Percentiles rank a stretch among this genome's conserved stretches.
phyloP scores from a whole-genome alignment of 108 stramenopile species.

The Cylindrotheca closterium region DNA sequence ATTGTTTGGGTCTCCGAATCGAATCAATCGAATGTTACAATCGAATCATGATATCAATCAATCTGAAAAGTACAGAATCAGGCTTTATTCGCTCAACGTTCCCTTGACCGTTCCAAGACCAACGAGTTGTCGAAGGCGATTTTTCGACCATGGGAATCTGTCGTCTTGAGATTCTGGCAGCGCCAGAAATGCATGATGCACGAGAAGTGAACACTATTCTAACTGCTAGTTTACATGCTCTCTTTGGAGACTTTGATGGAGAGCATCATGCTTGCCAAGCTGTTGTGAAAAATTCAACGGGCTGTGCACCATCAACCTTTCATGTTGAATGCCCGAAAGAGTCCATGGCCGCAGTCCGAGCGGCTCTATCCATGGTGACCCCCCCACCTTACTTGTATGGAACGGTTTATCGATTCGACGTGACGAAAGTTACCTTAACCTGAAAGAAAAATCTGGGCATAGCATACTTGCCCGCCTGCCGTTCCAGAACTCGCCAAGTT shows the following conservation, averaged over 20 bases:
- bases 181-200: conserved; percentile 28
- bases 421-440: conserved; percentile 13
- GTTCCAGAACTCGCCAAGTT: too few relatives aligned
- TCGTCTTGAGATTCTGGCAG: conserved; percentile 4
- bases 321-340: conserved; percentile 21
- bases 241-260: conserved; percentile 29
- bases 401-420: conserved; percentile 38
- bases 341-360: conserved; percentile 25
- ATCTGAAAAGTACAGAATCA: too few relatives aligned
- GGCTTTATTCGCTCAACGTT: too few relatives aligned
- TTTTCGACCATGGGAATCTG: too few relatives aligned
- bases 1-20: too few relatives aligned
- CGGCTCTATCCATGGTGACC: conserved; percentile 38
- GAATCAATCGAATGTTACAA: too few relatives aligned
- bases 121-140: too few relatives aligned
- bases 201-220: conserved; percentile 42
- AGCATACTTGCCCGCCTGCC: too few relatives aligned
- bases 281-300: conserved; percentile 3
- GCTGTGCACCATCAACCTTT: not conserved
- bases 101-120: too few relatives aligned
- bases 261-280: conserved; percentile 28
- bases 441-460: too few relatives aligned
- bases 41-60: too few relatives aligned
- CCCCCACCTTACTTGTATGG: conserved; percentile 36
- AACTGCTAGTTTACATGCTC: conserved; percentile 26